A percentile compares a stretch with the other conserved stretches of the same genome.
These are phyloP conservation scores for Pichia kluyveri DNA, from an alignment of 805 yeast species.

Conservation along the genomic window DNA sequence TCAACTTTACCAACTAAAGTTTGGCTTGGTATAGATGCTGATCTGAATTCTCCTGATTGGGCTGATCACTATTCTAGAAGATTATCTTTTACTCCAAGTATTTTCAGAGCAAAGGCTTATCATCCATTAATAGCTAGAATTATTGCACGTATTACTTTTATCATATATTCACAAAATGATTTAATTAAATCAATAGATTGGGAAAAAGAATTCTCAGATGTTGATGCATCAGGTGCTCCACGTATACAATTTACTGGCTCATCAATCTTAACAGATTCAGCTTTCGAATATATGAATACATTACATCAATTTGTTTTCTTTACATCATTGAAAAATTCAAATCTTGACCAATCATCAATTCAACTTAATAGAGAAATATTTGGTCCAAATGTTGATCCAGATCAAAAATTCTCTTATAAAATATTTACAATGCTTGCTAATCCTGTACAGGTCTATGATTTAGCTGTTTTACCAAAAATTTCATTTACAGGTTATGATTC, in stretches of 20 bases:
- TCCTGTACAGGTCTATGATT: slow-evolving; percentile 26
- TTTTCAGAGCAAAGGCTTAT: slow-evolving; percentile 24
- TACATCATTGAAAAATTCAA: slow-evolving; percentile 16
- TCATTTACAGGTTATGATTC: slow-evolving; percentile 21
- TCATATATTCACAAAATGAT: slow-evolving; percentile 21
- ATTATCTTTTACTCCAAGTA: slow-evolving; percentile 20
- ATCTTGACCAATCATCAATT: slow-evolving; percentile 6
- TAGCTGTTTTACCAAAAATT: slow-evolving; percentile 23
- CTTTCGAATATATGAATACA: slow-evolving; percentile 23
- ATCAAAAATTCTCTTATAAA: slow-evolving; percentile 18
- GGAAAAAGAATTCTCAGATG: slow-evolving; percentile 19
- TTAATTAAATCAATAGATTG: slow-evolving; percentile 20
- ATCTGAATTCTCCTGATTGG: slow-evolving; percentile 24
- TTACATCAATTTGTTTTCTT: slow-evolving; percentile 15
- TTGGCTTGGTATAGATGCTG: slow-evolving; percentile 19
- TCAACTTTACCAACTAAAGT: slow-evolving; percentile 9
- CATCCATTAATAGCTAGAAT: slow-evolving; percentile 26
- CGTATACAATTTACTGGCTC: slow-evolving; percentile 26
- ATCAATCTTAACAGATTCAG: slow-evolving; percentile 24
- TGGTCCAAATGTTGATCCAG: slow-evolving; percentile 19
- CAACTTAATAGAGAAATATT: slow-evolving; percentile 11
- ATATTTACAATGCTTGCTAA: slow-evolving; percentile 19
- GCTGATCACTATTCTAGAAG: slow-evolving; percentile 22
- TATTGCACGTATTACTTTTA: slow-evolving; percentile 25
- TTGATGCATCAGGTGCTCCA: slow-evolving; percentile 26